Base-by-base conservation (phyloP, 1,139 yeast species). In the Sugiyamaella paludigena region DNA sequence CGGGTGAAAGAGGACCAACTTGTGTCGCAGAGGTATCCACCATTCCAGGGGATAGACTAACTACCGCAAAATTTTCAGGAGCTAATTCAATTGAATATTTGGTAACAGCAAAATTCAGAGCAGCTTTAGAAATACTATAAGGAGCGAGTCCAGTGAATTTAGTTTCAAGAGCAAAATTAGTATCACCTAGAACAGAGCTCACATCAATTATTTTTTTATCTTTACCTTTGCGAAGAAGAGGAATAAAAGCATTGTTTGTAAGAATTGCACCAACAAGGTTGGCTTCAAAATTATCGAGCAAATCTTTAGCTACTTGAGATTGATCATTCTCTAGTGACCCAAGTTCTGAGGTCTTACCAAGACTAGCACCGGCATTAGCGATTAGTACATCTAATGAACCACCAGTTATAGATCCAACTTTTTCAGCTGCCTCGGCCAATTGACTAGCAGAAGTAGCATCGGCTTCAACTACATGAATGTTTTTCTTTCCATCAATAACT, bases 1-100 rank as follows among this genome's bases (percentile, higher is more conserved):
- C 78, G 73, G 74, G 73, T 1, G 80, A 70, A 10, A 56, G 58
- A 7, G 45, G 45, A 16, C 41, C 40, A 9, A 36, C 40, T n/a
- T 19, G 29, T 31, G 45, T 42, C 7, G 31, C 27, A 11, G 34
- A 26, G 16, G 54, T 50, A 11, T 36, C 40, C 7, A 51, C 54
- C 6, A 51, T 19, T 11, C 52, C 52, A 9, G 54, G 54, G 10
- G 54, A 49, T 7, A 51, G 28, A 3, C 51, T 50, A 29, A 51
- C 36, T 1, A 51, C 51, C 15, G 46, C 40, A 30, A 51, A 46
- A 11, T 40, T 24, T 34, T 51, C 54, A 13, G 41, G 37, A 12
- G 28, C 40, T 15, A 51, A 51, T 29, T 37, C 54, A 12, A 50
- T 47, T 11, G 51, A 52, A 36, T 43, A 46, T 32, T 49, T 46